phyloP scores from a whole-genome alignment of 2,329 filamentous ascomycete species.

The Nemania abortiva region DNA sequence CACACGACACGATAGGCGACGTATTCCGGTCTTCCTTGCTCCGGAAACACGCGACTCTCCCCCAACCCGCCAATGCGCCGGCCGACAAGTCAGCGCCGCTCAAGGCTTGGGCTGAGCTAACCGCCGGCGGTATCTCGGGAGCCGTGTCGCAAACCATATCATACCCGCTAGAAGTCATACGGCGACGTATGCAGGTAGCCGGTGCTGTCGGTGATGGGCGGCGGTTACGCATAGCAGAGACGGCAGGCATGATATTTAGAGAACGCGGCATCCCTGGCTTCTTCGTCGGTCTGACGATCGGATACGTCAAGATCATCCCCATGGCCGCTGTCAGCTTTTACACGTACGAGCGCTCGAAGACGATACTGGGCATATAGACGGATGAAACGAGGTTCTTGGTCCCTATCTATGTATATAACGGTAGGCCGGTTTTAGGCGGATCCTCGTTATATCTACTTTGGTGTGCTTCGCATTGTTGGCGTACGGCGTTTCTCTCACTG shows the following conservation, averaged over 20 bases:
- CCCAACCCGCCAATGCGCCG: constrained; percentile 66
- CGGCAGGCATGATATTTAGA: constrained; percentile 77
- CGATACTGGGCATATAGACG: constrained; percentile 72
- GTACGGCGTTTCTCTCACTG: constrained; percentile 39
- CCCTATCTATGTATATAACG: background rate
- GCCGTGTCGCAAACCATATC: constrained; percentile 91
- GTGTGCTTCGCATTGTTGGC: constrained; percentile 37
- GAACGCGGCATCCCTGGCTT: constrained; percentile 86
- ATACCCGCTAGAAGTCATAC: constrained; percentile 93
- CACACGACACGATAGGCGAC: constrained; percentile 91
- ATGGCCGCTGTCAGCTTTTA: constrained; percentile 81
- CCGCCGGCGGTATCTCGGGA: constrained; percentile 86
- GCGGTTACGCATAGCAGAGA: constrained; percentile 81
- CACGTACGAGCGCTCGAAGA: constrained; percentile 74
- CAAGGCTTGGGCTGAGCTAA: constrained; percentile 87
- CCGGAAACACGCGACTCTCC: constrained; percentile 79
- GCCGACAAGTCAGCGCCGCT: constrained; percentile 76
- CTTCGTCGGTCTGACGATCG: constrained; percentile 93
- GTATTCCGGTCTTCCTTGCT: constrained; percentile 77
- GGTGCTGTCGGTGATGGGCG: constrained; percentile 93
- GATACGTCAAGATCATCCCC: constrained; percentile 93
- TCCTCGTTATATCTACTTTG: constrained; percentile 8
- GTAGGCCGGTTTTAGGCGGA: background rate
- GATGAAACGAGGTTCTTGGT: background rate
- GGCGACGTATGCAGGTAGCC: constrained; percentile 94